Base-by-base conservation (phyloP, 345 rosid genomes). In the Stellera chamaejasme region DNA sequence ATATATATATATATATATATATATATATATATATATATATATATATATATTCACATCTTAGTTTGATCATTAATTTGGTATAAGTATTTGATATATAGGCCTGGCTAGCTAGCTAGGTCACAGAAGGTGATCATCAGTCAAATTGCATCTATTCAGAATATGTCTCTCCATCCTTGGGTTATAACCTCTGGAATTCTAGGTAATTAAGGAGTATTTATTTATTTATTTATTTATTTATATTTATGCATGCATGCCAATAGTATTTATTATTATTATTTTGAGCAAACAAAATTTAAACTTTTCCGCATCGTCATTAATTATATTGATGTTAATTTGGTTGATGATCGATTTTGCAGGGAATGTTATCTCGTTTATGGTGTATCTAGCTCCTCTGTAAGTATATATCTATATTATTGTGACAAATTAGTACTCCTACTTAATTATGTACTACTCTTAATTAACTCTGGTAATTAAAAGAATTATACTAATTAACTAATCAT, bases 301-400 rank as follows among this genome's bases (percentile, higher is more conserved):
- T 10, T 50, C 50, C n/a, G 11, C 23, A 19, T 42, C 26, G 4
- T 60, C 15, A n/a, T 32, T 28, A 10, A 9, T 50, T 50, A 23
- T 2, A 27, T 50, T 43, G 48, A 13, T 36, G 11, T 13, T 6
- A 55, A 55, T 36, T 19, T 13, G 16, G 6, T 42, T 48, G 27
- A 15, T 15, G 2, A n/a, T n/a, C n/a, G n/a, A n/a, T 53, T 39
- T 45, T 67, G 14, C 69, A 82, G 96, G 96, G n/a, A 88, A 82
- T 63, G 55, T 88, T 27, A 61, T 79, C 62, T 84, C 90, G 28
- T 71, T 74, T 45, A 58, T 69, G 51, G 83, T 77, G 63, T 82
- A 73, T 69, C 83, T 88, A 46, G 73, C 92, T 2, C 96, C 96
- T 3, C 57, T 76, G 96, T 84, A 74, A 82, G 96, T 74, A 10